These are phyloP conservation scores for Xylaria telfairii DNA, from an alignment of 495 filamentous ascomycete genomes.

Conservation along the genomic window DNA sequence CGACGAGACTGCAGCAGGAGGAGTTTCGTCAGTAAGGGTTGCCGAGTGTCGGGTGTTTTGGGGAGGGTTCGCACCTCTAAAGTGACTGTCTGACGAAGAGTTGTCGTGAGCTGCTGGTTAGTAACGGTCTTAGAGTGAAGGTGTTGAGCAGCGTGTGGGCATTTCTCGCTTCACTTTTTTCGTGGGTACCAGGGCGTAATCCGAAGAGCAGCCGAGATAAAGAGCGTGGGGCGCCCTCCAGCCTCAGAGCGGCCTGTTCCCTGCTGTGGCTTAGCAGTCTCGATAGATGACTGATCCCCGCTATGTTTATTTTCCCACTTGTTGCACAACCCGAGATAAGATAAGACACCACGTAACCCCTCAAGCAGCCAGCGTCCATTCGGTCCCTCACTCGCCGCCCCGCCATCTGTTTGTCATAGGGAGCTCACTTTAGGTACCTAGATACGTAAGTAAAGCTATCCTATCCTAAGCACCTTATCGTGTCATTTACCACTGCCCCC, in stretches of 20 bases:
- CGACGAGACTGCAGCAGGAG: constrained; percentile 33
- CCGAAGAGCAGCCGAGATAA: constrained; percentile 39
- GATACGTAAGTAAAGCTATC: not conserved
- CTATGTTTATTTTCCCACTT: not conserved
- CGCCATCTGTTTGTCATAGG: constrained; percentile 6
- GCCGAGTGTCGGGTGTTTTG: not conserved
- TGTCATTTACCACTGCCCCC: constrained; percentile 8
- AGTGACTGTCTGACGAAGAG: constrained; percentile 35
- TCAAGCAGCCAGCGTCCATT: not conserved
- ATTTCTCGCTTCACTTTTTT: constrained; percentile 42
- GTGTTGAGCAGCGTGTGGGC: constrained; percentile 27
- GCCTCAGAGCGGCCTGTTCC: too few species aligned
- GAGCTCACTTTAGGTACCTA: not conserved
- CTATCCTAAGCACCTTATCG: not conserved
- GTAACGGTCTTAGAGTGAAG: constrained; percentile 24
- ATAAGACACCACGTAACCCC: constrained; percentile 1
- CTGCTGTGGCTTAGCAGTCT: not conserved
- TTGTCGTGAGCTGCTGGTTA: constrained; percentile 29
- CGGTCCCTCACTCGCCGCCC: not conserved
- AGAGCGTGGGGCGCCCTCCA: not conserved
- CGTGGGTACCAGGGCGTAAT: constrained; percentile 37
- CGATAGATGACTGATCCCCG: not conserved
- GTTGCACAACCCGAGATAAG: constrained; percentile 1
- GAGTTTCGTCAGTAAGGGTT: constrained; percentile 26
- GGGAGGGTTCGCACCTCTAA: constrained; percentile 33